A percentile compares a stretch with the other conserved stretches of the same genome.
These are phyloP conservation scores for Fusarium sp. DNA, from an alignment of 2,329 filamentous ascomycete genomes.

Conservation along the genomic window DNA sequence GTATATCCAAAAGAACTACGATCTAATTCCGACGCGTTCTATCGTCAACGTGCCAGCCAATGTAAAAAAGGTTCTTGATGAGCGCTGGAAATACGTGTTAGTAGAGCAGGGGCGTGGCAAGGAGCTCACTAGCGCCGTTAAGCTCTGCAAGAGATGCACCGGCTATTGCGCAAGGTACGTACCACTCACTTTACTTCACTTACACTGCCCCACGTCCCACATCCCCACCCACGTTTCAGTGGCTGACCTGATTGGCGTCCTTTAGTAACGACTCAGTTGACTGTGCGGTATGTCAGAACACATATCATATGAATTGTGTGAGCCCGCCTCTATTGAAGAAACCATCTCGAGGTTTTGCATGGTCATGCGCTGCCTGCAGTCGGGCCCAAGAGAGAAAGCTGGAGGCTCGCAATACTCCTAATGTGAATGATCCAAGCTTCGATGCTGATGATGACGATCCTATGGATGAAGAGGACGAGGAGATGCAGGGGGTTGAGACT, in stretches of 20 bases:
- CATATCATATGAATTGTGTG: conserved; percentile 99
- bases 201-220: conserved; percentile 38
- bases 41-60: conserved; percentile 97
- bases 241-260: conserved; percentile 43
- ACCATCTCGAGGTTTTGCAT: conserved; percentile 95
- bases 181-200: conserved; percentile 29
- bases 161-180: conserved; percentile 90
- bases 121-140: conserved; percentile 94
- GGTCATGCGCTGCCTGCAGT: conserved; percentile 96
- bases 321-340: conserved; percentile 93
- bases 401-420: conserved; percentile 89
- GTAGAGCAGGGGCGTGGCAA: conserved; percentile 95
- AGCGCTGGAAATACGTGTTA: conserved; percentile 96
- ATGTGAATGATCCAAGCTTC: conserved; percentile 75
- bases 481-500: conserved; percentile 67
- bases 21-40: conserved; percentile 89
- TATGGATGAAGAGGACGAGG: conserved; percentile 79
- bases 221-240: conserved; percentile 34
- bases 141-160: conserved; percentile 93
- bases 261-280: conserved; percentile 91
- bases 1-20: conserved; percentile 98
- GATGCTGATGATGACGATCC: conserved; percentile 75
- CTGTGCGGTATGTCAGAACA: conserved; percentile 93
- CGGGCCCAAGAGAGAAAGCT: conserved; percentile 94
- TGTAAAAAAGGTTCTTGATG: conserved; percentile 95